Conservation (phyloP, 164 flowering plant genomes). For the Warburgia ugandensis region DNA sequence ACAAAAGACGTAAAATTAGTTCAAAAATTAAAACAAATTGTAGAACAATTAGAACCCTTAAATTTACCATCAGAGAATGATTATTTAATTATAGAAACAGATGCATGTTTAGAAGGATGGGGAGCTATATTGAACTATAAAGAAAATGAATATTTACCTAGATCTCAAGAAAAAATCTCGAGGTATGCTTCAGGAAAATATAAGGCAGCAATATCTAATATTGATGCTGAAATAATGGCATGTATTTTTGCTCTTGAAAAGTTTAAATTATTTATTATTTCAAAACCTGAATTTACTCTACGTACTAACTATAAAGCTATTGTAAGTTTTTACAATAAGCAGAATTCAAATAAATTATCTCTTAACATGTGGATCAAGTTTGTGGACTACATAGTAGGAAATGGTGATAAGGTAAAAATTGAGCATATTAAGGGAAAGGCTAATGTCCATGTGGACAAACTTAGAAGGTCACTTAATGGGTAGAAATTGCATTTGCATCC, state of each 20-base stretch:
- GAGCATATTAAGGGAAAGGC: no score
- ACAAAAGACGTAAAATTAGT: not conserved
- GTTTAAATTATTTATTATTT: no score
- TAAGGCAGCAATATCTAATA: not conserved
- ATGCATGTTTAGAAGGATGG: not conserved
- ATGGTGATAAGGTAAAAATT: no score
- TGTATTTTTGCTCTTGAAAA: not conserved
- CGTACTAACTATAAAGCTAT: not conserved
- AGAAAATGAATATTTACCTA: no score
- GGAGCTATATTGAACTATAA: not conserved
- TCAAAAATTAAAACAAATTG: no score
- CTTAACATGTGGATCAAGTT: no score
- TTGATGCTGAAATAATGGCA: not conserved
- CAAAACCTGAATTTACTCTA: not conserved
- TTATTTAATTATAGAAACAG: not conserved
- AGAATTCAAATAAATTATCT: no score
- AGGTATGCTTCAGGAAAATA: not conserved
- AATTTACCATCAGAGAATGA: not conserved
- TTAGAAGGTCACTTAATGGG: no score
- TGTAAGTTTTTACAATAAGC: not conserved
- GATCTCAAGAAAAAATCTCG: not conserved
- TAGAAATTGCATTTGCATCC: no score
- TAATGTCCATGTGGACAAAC: no score
- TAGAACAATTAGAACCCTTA: no score
- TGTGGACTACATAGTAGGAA: no score